Base-by-base conservation (phyloP, 805 yeast genomes). In the Lachancea sp. region DNA sequence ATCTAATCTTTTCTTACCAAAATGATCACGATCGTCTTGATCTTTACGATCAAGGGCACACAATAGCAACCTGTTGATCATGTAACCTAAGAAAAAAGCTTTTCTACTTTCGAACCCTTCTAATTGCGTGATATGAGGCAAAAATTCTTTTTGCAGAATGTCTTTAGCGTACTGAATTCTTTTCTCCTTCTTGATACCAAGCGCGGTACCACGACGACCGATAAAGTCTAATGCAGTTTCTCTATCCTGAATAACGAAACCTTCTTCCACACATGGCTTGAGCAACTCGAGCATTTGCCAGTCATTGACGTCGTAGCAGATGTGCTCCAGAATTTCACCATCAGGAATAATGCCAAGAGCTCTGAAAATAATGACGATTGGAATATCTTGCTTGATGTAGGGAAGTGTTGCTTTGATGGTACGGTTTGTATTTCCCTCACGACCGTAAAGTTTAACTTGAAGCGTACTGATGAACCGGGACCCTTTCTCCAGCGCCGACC, bases 281-380 rank as follows among this genome's bases (percentile, higher is more conserved):
- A 93, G 75, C 93, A 93, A 88, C 70, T 93, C 99, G 67, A 93
- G 77, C 99, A 93, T 93, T 70, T 93, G 99, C 97, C 98, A 91
- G 72, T 93, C 99, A 55, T 83, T 85, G 49, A 88, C 89, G 67
- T 93, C 99, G 67, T 91, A 93, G 71, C 99, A 93, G 48, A 93
- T 93, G 68, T 93, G 99, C 68, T 93, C 97, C 61, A 93, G 73
- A 60, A 93, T 93, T 70, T 93, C 99, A 66, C 99, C 99, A 72
- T 93, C 99, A 34, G 98, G 98, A 18, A 93, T 96, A 40, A 93
- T 93, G 55, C 99, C 99, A 49, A 93, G 74, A 10, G 99, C 99
- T 73, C 99, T 79, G 69, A 93, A 93, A 18, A 93, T 96, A 63
- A 93, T 84, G 22, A 93, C 96, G 57, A 93, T 90, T 38, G 99